A percentile compares a stretch with the other conserved stretches of the same genome.
These are phyloP conservation scores for Dichotomopilus funicola DNA, from an alignment of 2,329 filamentous ascomycete genomes.

Conservation along the genomic window DNA sequence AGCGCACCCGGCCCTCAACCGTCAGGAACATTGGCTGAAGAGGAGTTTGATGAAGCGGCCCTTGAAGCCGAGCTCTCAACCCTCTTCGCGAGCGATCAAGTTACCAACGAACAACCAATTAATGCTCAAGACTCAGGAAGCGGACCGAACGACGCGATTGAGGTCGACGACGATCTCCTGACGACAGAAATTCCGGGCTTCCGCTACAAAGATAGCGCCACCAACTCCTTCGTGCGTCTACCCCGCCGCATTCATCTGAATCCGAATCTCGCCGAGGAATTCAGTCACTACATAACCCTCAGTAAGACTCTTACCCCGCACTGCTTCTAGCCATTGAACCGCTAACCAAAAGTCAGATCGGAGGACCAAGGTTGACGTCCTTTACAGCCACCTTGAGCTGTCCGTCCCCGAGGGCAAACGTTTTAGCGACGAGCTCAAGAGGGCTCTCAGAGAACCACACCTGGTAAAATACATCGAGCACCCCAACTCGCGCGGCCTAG, in stretches of 20 bases:
- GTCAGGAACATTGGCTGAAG: neutral
- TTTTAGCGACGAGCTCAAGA: constrained; percentile 7
- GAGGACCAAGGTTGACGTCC: constrained; percentile 5
- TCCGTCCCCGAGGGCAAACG: constrained; percentile 13
- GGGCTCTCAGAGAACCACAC: constrained; percentile 6
- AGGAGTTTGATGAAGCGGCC: constrained; percentile 1
- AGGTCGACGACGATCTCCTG: constrained; percentile 4
- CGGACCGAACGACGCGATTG: neutral
- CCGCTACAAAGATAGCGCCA: constrained; percentile 11
- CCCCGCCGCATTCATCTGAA: constrained; percentile 16
- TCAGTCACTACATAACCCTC: constrained; percentile 15
- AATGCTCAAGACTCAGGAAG: constrained; percentile 14
- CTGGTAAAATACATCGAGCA: constrained; percentile 7
- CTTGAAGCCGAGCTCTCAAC: constrained; percentile 7
- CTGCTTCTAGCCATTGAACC: neutral
- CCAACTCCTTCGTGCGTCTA: constrained; percentile 2
- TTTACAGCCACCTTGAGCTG: constrained; percentile 16
- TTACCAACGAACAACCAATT: constrained; percentile 12
- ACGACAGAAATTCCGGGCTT: constrained; percentile 12
- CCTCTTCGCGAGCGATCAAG: constrained; percentile 8
- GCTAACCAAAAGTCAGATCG: constrained; percentile 14
- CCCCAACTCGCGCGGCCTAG: neutral
- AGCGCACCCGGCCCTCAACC: neutral
- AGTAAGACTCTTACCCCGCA: constrained; percentile 8
- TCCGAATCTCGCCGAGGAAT: neutral